These are phyloP conservation scores for Bromus sterilis DNA, from an alignment of 176 grass and related monocot genomes.

Conservation along the genomic window DNA sequence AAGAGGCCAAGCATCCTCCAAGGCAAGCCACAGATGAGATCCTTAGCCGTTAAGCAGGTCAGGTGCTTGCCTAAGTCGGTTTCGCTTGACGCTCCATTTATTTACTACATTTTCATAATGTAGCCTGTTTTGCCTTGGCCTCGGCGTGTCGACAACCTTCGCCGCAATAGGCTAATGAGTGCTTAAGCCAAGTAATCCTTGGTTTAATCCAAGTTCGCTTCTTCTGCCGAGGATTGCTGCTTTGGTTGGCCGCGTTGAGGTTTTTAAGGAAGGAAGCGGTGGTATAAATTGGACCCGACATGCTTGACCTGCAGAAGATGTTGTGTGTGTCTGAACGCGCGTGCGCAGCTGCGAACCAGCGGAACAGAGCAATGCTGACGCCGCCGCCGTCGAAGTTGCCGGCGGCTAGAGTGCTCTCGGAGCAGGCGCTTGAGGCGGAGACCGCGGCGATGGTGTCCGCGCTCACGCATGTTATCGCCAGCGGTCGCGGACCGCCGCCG, in stretches of 20 bases:
- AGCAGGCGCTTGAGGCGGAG: constrained; percentile 29
- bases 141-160: not conserved
- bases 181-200: not conserved
- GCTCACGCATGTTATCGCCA: constrained; percentile 38
- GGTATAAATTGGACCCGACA: not conserved
- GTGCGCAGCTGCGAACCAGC: not conserved
- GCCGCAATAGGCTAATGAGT: not conserved
- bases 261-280: not conserved
- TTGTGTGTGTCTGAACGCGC: not conserved
- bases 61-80: not conserved
- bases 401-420: not conserved
- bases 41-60: constrained; percentile 18
- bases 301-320: not conserved
- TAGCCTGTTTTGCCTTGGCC: not conserved
- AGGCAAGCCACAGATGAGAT: not conserved
- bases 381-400: not conserved
- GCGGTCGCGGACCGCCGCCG: not conserved
- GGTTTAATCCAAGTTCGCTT: constrained; percentile 35
- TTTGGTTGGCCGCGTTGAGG: not conserved
- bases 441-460: constrained; percentile 50
- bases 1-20: not conserved
- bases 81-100: not conserved
- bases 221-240: not conserved
- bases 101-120: not conserved
- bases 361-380: not conserved